Evolutionary conservation across 1,284 basidiomycete genomes (phyloP), one percentile per base, ranked within the genome.

Genomic region (Papiliotrema terrestris): DNA sequence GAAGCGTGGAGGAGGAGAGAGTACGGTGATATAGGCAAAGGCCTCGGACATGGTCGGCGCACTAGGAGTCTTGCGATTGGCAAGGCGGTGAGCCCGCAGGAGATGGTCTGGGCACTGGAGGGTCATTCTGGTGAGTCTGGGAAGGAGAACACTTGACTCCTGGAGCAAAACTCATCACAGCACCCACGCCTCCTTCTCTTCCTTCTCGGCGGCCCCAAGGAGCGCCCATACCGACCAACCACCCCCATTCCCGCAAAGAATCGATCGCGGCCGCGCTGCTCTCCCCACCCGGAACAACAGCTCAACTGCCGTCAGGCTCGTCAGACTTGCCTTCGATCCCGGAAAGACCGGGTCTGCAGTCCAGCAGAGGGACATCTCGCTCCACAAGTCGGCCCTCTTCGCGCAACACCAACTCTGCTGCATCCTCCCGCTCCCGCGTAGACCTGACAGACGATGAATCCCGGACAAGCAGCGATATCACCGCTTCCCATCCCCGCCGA

Each of bases 221-320:
- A 8, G 55, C 23, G 32, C 37, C 59, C 3, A 49, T 47, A 45
- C 73, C 72, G 1, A 38, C 59, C 0, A 58, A 67, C 14, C 75
- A 75, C 45, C 73, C 73, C 1, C 75, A 76, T 54, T 71, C 75
- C 8, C 69, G 75, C 22, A 71, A 75, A 47, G 58, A 71, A 1
- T 72, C 72, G 0, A 46, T 72, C 15, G 60, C 66, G 4, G 54
- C 55, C 6, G 51, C 58, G 13, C 38, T 64, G 29, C 29, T 60
- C 13, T 57, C 60, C 2, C 61, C 63, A 3, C 54, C 61, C 23
- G 36, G 44, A 13, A 46, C 45, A n/a, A n/a, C 44, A 46, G 47
- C 25, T 49, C 47, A 5, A n/a, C 35, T 46, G 5, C 54, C 54
- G 4, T 14, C 20, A 20, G n/a, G 25, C 11, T 32, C 29, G 29